phyloP scores from a whole-genome alignment of 106 monocot genomes.

The Chionographis japonica region DNA sequence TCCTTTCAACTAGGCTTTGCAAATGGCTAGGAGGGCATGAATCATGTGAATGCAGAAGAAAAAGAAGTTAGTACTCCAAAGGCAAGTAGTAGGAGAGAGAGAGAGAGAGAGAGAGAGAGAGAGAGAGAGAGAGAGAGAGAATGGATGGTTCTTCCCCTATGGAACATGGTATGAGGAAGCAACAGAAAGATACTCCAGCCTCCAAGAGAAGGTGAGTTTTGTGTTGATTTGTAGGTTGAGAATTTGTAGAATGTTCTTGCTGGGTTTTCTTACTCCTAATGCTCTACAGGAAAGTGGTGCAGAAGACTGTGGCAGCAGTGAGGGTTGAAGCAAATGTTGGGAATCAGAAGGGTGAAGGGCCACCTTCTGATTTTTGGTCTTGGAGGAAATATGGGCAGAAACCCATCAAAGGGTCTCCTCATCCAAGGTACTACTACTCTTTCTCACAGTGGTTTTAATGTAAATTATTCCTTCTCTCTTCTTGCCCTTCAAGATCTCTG shows the following conservation, averaged over 20 bases:
- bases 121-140: neutral
- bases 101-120: neutral
- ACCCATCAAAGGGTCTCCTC: constrained; percentile 38
- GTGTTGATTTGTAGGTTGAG: neutral
- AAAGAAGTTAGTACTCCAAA: neutral
- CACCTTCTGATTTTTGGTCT: constrained; percentile 35
- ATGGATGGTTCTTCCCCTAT: neutral
- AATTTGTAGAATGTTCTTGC: neutral
- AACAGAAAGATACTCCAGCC: neutral
- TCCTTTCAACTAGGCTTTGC: neutral
- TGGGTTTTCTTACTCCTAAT: neutral
- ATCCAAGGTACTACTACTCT: constrained; percentile 20
- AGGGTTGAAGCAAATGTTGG: constrained; percentile 13
- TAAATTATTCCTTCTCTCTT: neutral
- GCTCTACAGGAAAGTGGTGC: constrained; percentile 13
- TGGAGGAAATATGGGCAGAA: constrained; percentile 49
- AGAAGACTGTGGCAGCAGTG: constrained; percentile 25
- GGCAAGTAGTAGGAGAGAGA: neutral
- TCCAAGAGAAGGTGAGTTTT: constrained; percentile 3
- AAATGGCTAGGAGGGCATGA: neutral
- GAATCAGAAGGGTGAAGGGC: constrained; percentile 24
- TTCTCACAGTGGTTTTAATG: neutral
- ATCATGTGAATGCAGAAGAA: constrained; percentile 1
- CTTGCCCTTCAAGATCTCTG: no score
- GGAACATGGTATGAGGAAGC: neutral